These are phyloP conservation scores for Globisporangium camurandrum DNA, from an alignment of 352 stramenopile genomes.

Conservation along the genomic window DNA sequence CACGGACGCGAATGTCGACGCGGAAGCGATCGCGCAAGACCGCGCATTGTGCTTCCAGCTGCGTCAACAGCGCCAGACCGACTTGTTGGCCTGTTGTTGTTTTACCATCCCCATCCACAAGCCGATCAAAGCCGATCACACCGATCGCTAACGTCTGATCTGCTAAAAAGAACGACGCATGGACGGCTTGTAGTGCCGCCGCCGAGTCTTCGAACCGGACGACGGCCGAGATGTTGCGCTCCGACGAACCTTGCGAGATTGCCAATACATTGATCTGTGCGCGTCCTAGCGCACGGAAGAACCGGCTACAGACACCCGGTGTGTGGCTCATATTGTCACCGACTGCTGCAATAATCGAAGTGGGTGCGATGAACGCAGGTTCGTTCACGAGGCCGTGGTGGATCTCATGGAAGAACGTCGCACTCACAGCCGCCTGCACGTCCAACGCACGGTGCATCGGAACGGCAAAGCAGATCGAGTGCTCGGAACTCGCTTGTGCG, in stretches of 20 bases:
- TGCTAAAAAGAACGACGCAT: slow-evolving; percentile 94
- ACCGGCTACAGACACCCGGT: slow-evolving; percentile 88
- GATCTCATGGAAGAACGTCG: slow-evolving; percentile 86
- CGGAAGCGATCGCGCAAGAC: slow-evolving; percentile 79
- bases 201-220: slow-evolving; percentile 86
- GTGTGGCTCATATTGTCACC: slow-evolving; percentile 93
- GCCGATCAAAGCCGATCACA: slow-evolving; percentile 83
- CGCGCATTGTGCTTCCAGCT: slow-evolving; percentile 81
- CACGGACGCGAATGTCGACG: slow-evolving; percentile 77
- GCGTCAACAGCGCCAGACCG: slow-evolving; percentile 81
- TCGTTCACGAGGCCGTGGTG: slow-evolving; percentile 79
- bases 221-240: slow-evolving; percentile 94
- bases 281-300: slow-evolving; percentile 91
- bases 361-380: slow-evolving; percentile 76
- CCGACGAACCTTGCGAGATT: slow-evolving; percentile 92
- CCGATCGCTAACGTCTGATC: slow-evolving; percentile 90
- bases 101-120: no score
- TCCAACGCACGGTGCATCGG: slow-evolving; percentile 59
- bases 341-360: slow-evolving; percentile 94
- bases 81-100: slow-evolving; percentile 39
- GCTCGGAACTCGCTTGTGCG: slow-evolving; percentile 91
- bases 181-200: slow-evolving; percentile 87
- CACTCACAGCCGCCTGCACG: slow-evolving; percentile 67
- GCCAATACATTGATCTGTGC: slow-evolving; percentile 94
- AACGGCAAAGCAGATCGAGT: slow-evolving; percentile 95